Conservation (phyloP, 345 rosid genomes). For the Populus ilicifolia region DNA sequence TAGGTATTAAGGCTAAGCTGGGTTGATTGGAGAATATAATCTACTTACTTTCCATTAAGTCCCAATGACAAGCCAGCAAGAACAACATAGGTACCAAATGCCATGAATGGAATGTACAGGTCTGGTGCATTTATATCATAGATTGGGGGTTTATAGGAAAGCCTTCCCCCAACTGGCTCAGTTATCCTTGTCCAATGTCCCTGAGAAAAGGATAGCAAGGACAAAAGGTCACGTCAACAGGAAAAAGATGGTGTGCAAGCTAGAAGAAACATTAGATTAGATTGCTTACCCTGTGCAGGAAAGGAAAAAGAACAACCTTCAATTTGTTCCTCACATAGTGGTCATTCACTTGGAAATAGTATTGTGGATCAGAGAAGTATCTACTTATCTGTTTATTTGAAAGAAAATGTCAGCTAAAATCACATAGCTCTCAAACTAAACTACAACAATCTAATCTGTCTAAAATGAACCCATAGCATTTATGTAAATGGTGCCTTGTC, state of each 20-base stretch:
- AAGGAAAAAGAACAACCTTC: slow-evolving; percentile 86
- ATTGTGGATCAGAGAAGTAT: slow-evolving; percentile 91
- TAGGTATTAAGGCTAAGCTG: neutral
- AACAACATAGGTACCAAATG: slow-evolving; percentile 79
- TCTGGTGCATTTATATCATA: slow-evolving; percentile 94
- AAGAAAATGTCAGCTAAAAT: slow-evolving; percentile 1
- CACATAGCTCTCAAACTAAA: neutral
- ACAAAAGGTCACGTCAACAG: neutral
- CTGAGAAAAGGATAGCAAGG: slow-evolving; percentile 32
- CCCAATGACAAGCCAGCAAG: slow-evolving; percentile 87
- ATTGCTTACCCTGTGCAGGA: slow-evolving; percentile 80
- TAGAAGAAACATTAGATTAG: neutral
- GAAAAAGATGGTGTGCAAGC: neutral
- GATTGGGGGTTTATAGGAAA: slow-evolving; percentile 91
- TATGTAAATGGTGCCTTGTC: neutral
- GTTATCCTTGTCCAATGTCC: slow-evolving; percentile 95
- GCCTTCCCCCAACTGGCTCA: slow-evolving; percentile 96
- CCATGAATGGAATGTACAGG: slow-evolving; percentile 94
- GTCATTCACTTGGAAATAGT: slow-evolving; percentile 96
- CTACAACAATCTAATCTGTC: neutral
- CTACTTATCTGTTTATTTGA: slow-evolving; percentile 63
- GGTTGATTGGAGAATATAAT: neutral
- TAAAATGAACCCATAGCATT: neutral
- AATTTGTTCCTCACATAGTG: slow-evolving; percentile 95
- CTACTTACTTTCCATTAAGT: slow-evolving; percentile 78